phyloP scores from a whole-genome alignment of 257 asterid genomes.

The Solanum chilense region DNA sequence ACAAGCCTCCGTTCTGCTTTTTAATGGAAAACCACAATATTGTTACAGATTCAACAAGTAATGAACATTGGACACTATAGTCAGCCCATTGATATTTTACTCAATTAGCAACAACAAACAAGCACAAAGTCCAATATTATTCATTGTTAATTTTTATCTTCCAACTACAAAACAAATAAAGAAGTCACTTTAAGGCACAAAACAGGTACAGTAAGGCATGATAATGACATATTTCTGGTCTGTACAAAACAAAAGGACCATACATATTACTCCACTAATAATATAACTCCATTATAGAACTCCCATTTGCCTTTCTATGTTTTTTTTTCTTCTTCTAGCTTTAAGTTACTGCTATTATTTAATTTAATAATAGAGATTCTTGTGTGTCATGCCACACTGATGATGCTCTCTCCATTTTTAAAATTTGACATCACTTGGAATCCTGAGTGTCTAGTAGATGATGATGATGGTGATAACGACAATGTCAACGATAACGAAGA shows the following conservation, averaged over 20 bases:
- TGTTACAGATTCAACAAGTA: background rate
- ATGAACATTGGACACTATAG: background rate
- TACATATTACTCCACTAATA: background rate
- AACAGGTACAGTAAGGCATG: background rate
- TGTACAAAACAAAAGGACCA: background rate
- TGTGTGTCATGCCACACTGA: slow-evolving; percentile 2
- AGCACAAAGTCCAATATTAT: background rate
- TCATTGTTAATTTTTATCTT: background rate
- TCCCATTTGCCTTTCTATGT: background rate
- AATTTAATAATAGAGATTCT: background rate
- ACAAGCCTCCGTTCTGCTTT: background rate
- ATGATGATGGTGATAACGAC: background rate
- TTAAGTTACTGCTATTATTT: background rate
- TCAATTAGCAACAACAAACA: background rate
- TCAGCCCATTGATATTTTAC: background rate
- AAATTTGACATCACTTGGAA: slow-evolving; percentile 3
- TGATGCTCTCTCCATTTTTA: slow-evolving; percentile 1
- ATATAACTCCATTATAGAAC: background rate
- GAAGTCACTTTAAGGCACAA: background rate
- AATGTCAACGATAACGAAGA: slow-evolving; percentile 2
- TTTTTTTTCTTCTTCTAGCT: too few species aligned
- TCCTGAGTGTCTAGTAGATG: background rate
- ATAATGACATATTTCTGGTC: background rate
- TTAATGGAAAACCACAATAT: background rate
- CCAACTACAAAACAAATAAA: background rate